phyloP scores from a whole-genome alignment of 2,329 filamentous ascomycete species.

The Hymenoscyphus salicellus region DNA sequence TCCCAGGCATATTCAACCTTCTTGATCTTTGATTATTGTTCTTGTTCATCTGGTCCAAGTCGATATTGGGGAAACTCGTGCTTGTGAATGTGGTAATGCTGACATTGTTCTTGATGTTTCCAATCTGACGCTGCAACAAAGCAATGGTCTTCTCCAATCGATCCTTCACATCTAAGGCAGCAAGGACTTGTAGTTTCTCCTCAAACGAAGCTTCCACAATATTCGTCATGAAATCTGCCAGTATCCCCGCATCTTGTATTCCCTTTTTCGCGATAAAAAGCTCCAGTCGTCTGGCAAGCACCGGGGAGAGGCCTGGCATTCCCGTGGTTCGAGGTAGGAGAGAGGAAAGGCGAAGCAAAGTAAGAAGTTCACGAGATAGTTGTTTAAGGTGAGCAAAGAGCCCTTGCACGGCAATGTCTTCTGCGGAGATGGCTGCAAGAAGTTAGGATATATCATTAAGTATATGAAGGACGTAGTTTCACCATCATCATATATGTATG shows the following conservation, averaged over 20 bases:
- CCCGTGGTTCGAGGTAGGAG: constrained; percentile 70
- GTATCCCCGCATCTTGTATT: constrained; percentile 72
- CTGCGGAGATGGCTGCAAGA: constrained; percentile 35
- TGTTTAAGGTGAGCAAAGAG: constrained; percentile 79
- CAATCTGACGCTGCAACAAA: constrained; percentile 77
- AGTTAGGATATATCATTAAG: constrained; percentile 20
- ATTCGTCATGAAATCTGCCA: constrained; percentile 97
- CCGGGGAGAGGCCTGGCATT: constrained; percentile 67
- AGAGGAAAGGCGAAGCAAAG: constrained; percentile 78
- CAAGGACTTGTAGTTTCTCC: constrained; percentile 83
- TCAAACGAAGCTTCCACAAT: constrained; percentile 83
- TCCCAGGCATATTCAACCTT: constrained; percentile 27
- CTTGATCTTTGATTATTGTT: constrained; percentile 41
- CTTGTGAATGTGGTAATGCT: constrained; percentile 77
- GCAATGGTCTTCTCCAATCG: constrained; percentile 80
- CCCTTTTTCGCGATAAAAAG: constrained; percentile 82
- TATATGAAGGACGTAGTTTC: constrained; percentile 29
- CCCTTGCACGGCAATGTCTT: constrained; percentile 63
- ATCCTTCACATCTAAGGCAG: constrained; percentile 74
- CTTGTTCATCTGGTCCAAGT: constrained; percentile 52
- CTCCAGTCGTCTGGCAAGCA: constrained; percentile 83
- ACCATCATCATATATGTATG: constrained; percentile 68
- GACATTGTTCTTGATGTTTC: constrained; percentile 80
- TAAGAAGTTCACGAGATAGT: constrained; percentile 80
- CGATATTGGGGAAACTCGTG: constrained; percentile 58